phyloP scores from a whole-genome alignment of 2,329 filamentous ascomycete genomes.

The Pseudogymnoascus sp. region DNA sequence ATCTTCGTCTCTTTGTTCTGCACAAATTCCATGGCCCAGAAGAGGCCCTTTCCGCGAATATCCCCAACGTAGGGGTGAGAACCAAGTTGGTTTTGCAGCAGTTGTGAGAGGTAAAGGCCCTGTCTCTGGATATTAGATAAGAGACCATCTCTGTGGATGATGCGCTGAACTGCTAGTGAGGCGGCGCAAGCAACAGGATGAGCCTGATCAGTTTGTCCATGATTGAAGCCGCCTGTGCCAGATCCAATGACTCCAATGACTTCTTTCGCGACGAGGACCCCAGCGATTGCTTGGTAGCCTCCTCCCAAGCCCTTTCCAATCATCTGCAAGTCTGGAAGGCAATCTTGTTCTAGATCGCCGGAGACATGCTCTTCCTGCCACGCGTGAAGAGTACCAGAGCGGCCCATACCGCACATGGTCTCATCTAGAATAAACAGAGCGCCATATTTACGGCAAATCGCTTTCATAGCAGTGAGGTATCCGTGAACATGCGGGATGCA shows the following conservation, averaged over 20 bases:
- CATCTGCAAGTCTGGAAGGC: constrained; percentile 55
- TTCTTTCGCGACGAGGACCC: constrained; percentile 45
- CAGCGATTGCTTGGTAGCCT: constrained; percentile 56
- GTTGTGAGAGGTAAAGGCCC: constrained; percentile 41
- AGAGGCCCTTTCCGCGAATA: constrained; percentile 52
- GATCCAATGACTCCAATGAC: constrained; percentile 37
- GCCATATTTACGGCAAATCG: constrained; percentile 62
- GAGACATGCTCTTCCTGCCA: constrained; percentile 44
- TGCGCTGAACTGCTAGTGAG: constrained; percentile 53
- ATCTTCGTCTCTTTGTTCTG: constrained; percentile 41
- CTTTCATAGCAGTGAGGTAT: constrained; percentile 61
- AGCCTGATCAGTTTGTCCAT: constrained; percentile 52
- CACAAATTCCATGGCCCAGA: constrained; percentile 51
- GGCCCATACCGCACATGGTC: constrained; percentile 53
- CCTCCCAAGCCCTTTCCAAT: constrained; percentile 60
- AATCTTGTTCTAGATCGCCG: not conserved
- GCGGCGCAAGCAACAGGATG: constrained; percentile 53
- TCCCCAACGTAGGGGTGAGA: constrained; percentile 47
- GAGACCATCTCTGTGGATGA: constrained; percentile 49
- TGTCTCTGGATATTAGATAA: constrained; percentile 49
- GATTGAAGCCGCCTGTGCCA: constrained; percentile 23
- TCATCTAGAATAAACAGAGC: constrained; percentile 74
- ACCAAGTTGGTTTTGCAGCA: constrained; percentile 37
- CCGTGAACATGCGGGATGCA: constrained; percentile 59
- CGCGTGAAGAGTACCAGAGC: constrained; percentile 45